Conservation (phyloP, 768 basidiomycete genomes). For the Boletus coccyginus region DNA sequence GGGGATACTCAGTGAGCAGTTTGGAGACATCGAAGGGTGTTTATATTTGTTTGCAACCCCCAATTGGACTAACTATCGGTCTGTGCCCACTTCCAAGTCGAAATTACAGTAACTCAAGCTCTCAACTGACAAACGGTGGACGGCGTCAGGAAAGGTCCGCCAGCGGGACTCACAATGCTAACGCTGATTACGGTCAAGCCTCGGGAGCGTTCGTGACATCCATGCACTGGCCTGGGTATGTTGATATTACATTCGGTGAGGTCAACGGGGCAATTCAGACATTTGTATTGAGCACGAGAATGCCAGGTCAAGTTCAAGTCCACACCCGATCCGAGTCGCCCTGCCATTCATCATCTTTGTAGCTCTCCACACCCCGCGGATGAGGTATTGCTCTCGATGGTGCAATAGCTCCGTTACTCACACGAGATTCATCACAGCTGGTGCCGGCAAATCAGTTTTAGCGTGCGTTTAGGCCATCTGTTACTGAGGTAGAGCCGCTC, state of each 20-base stretch:
- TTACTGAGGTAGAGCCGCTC: background rate
- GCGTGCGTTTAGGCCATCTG: background rate
- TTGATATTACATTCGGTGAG: background rate
- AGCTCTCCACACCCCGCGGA: background rate
- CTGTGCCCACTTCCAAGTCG: too few species aligned
- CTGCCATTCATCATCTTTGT: background rate
- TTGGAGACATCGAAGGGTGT: conserved; percentile 78
- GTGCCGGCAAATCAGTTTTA: background rate
- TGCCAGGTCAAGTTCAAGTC: too few species aligned
- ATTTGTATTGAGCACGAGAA: background rate
- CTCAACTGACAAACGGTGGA: background rate
- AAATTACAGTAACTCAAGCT: too few species aligned
- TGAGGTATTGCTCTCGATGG: conserved; percentile 1
- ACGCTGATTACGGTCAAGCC: background rate
- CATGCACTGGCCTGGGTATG: background rate
- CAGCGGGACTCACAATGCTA: background rate
- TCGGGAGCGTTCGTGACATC: background rate
- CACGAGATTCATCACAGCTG: background rate
- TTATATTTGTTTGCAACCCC: too few species aligned
- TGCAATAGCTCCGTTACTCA: background rate
- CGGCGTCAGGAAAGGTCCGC: too few species aligned
- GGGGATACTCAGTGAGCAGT: conserved; percentile 69
- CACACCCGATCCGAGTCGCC: too few species aligned
- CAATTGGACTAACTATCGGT: too few species aligned
- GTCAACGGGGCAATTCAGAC: background rate